Evolutionary conservation across 2,329 filamentous ascomycete genomes (phyloP), one percentile per base, ranked within the genome.

Genomic region (Tetracladium maxilliforme): DNA sequence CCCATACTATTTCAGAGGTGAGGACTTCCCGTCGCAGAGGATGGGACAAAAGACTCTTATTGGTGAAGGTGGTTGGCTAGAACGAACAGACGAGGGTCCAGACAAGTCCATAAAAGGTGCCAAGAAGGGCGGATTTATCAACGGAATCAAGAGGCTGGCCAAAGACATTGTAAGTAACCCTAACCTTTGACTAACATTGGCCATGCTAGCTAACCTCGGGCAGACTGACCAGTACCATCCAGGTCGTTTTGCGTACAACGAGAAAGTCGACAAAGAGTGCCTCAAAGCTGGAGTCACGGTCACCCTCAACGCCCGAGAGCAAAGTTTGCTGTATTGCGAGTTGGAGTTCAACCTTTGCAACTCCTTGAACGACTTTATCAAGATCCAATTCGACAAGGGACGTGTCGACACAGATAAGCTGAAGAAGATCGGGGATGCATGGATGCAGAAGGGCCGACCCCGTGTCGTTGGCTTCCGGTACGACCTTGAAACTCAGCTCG

Each of bases 391-490:
- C 19, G 37, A 34, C n/a, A 30, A 42, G 27, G 42, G 39, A 14
- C 39, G 40, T 5, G 34, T 46, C 22, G 24, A 30, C 7, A 28
- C 41, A 6, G 41, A 44, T 19, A 33, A 38, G 4, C 37, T 44
- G 18, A 44, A 41, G 28, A 43, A 39, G 27, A 38, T 33, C 3
- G 35, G 38, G n/a, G 42, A 45, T 14, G 24, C 22, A 30, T 60
- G 60, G 60, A 44, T 41, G 16, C 45, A 47, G 3, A 59, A 57
- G 29, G 58, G 60, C 24, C 44, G 58, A 8, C 52, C 56, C 10
- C 47, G 49, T 20, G 58, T 65, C 13, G 44, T 52, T 7, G 55
- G 64, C 30, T 66, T 66, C 36, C 52, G 55, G 33, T 66, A 61
- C 34, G 60, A 65, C 36, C 56, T 63, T 38, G 40, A 41, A 12